Conservation (phyloP, 2,329 filamentous ascomycete species). For the Akanthomyces uredinophilus region DNA sequence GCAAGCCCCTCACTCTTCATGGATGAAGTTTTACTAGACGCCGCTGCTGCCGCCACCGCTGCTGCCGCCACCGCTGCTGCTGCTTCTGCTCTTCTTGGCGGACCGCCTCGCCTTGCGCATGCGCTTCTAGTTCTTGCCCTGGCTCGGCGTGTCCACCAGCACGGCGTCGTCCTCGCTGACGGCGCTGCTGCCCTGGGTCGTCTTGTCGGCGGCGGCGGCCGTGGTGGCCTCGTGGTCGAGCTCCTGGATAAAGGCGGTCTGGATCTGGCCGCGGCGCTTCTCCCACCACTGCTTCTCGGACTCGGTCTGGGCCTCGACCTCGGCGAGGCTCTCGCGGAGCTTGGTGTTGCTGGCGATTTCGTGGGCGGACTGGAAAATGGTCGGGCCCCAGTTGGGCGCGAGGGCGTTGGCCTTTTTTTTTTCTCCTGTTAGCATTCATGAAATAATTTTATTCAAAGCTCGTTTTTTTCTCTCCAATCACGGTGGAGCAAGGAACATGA, state of each 20-base stretch:
- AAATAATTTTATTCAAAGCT: too few relatives aligned
- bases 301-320: constrained; percentile 65
- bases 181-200: constrained; percentile 28
- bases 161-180: constrained; percentile 50
- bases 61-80: too few relatives aligned
- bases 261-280: constrained; percentile 68
- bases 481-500: too few relatives aligned
- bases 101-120: constrained; percentile 23
- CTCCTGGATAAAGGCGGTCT: constrained; percentile 78
- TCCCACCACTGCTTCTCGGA: constrained; percentile 91
- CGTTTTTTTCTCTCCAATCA: too few relatives aligned
- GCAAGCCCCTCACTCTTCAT: neutral
- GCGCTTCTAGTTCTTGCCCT: constrained; percentile 48
- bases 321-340: constrained; percentile 68
- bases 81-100: neutral
- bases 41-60: too few relatives aligned
- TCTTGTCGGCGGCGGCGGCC: constrained; percentile 25
- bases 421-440: neutral
- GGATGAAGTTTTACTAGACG: too few relatives aligned
- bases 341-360: constrained; percentile 85
- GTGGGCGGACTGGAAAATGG: constrained; percentile 95
- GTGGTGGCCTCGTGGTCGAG: constrained; percentile 49
- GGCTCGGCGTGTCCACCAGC: constrained; percentile 59
- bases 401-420: constrained; percentile 76
- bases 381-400: constrained; percentile 81